Conservation (phyloP, 345 rosid genomes). For the Populus deltoides region DNA sequence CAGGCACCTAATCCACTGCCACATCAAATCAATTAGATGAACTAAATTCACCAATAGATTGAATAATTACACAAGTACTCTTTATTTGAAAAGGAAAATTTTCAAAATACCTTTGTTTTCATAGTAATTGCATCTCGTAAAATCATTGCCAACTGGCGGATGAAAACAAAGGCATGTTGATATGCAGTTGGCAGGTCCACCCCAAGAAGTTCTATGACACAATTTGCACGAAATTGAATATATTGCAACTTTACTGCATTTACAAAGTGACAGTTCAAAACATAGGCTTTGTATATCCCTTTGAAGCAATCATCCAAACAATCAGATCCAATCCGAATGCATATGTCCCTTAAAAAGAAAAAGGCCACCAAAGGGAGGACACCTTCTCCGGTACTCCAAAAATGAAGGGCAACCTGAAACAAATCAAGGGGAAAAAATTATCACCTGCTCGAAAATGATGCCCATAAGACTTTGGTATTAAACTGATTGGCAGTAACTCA, state of each 20-base stretch:
- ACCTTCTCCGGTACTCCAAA: conserved; percentile 95
- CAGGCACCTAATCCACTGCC: neutral
- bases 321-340: conserved; percentile 73
- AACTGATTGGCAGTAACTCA: neutral
- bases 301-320: conserved; percentile 84
- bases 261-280: conserved; percentile 80
- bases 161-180: conserved; percentile 90
- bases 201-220: conserved; percentile 77
- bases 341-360: conserved; percentile 77
- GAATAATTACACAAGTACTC: neutral
- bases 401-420: conserved; percentile 76
- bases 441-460: neutral
- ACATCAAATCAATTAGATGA: neutral
- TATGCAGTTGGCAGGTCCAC: conserved; percentile 84
- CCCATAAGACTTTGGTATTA: neutral
- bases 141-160: conserved; percentile 80
- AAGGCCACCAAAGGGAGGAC: conserved; percentile 79
- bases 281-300: conserved; percentile 89
- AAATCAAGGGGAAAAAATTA: neutral
- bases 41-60: neutral
- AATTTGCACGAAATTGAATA: conserved; percentile 80
- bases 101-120: conserved; percentile 73
- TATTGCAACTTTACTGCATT: conserved; percentile 76
- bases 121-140: conserved; percentile 76
- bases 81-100: neutral